Evolutionary conservation across 345 rosid genomes (phyloP).

Genomic region (Eucalyptus caleyi): DNA sequence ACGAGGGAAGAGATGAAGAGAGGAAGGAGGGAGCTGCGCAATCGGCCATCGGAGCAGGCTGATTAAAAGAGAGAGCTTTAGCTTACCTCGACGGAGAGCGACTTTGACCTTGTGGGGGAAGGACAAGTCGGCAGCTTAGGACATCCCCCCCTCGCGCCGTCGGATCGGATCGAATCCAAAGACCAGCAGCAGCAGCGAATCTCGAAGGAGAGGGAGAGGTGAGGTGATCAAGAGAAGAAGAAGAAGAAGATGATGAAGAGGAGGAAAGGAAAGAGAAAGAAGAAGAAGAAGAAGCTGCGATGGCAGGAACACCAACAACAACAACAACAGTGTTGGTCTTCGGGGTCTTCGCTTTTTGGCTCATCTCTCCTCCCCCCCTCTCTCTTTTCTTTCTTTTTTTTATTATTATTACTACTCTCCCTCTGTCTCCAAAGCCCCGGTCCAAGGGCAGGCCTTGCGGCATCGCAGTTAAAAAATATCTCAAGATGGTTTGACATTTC

Average conservation of each 20-base stretch:
- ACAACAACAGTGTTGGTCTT: not conserved
- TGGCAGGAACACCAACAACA: not conserved
- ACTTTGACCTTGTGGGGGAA: not conserved
- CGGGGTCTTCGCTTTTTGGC: not conserved
- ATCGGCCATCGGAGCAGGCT: not conserved
- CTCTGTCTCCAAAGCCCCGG: not conserved
- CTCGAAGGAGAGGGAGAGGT: not conserved
- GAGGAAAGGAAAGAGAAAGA: not conserved
- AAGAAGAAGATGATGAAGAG: not conserved
- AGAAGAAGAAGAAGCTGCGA: not conserved
- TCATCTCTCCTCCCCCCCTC: not conserved
- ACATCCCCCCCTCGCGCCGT: not conserved
- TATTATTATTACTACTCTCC: not conserved
- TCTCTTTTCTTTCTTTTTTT: not conserved
- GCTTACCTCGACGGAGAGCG: not conserved
- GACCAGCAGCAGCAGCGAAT: not conserved
- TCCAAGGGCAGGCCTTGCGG: not conserved
- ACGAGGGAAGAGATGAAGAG: not conserved
- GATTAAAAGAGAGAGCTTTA: not conserved
- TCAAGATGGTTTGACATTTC: not conserved
- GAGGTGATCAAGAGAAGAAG: not conserved
- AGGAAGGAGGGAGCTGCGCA: not conserved
- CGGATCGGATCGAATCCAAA: not conserved
- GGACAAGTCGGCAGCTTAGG: not conserved
- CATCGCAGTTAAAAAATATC: not conserved